phyloP scores from a whole-genome alignment of 2,329 filamentous ascomycete species.

The Emericellopsis atlantica region DNA sequence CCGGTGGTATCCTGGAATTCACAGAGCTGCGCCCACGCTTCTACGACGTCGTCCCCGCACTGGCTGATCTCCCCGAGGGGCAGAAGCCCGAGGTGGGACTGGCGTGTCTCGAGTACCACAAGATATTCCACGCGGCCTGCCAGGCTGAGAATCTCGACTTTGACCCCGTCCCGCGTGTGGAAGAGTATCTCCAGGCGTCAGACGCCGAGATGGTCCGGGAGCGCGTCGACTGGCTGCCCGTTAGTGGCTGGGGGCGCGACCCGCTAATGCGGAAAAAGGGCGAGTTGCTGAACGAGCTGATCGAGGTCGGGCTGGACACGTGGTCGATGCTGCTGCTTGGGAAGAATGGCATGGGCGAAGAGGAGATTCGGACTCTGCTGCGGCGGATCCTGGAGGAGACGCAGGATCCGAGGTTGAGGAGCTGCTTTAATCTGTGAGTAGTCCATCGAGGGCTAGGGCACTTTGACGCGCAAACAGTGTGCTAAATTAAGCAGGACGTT shows the following conservation, averaged over 20 bases:
- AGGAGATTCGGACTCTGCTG: constrained; percentile 15
- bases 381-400: constrained; percentile 17
- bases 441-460: not conserved
- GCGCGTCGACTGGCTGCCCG: constrained; percentile 25
- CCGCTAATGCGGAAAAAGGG: constrained; percentile 23
- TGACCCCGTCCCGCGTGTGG: constrained; percentile 22
- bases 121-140: constrained; percentile 13
- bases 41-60: constrained; percentile 17
- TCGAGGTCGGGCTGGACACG: constrained; percentile 18
- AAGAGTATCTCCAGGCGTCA: constrained; percentile 17
- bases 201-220: constrained; percentile 27
- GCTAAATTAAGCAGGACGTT: constrained; percentile 10
- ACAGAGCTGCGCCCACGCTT: constrained; percentile 26
- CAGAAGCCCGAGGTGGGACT: constrained; percentile 10
- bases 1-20: constrained; percentile 31
- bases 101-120: constrained; percentile 20
- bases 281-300: constrained; percentile 20
- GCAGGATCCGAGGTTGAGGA: constrained; percentile 13
- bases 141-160: constrained; percentile 21
- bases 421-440: constrained; percentile 18
- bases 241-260: constrained; percentile 25
- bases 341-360: constrained; percentile 17
- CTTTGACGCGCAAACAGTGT: not conserved
- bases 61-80: constrained; percentile 5
- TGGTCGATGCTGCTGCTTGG: constrained; percentile 19